phyloP scores from a whole-genome alignment of 805 yeast species.

The Saturnispora quitensis region DNA sequence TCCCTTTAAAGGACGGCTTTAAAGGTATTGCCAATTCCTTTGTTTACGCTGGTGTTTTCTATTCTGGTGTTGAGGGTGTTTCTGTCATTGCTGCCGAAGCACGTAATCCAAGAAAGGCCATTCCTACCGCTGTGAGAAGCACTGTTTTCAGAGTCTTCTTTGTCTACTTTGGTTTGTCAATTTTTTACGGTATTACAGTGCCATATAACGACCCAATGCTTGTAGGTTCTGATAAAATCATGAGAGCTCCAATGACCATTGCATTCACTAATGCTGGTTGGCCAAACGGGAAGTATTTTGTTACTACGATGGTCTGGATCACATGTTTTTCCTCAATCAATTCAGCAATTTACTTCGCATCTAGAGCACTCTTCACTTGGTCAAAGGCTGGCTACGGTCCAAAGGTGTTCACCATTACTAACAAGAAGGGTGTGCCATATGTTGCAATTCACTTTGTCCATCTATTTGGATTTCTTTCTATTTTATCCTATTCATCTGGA shows the following conservation, averaged over 20 bases:
- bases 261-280: conserved; percentile 45
- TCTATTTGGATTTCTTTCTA: conserved; percentile 44
- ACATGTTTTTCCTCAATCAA: conserved; percentile 65
- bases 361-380: conserved; percentile 57
- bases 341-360: conserved; percentile 59
- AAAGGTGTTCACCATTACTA: conserved; percentile 40
- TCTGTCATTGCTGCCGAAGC: conserved; percentile 54
- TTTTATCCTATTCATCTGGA: conserved; percentile 50
- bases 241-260: conserved; percentile 41
- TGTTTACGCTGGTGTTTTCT: conserved; percentile 19
- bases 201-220: conserved; percentile 46
- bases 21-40: conserved; percentile 22
- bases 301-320: conserved; percentile 53
- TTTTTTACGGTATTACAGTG: conserved; percentile 51
- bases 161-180: conserved; percentile 43
- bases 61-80: conserved; percentile 22
- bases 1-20: conserved; percentile 23
- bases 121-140: conserved; percentile 51
- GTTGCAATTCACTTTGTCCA: conserved; percentile 48
- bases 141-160: conserved; percentile 48
- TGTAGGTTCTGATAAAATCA: conserved; percentile 28
- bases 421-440: conserved; percentile 55
- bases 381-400: conserved; percentile 44
- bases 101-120: conserved; percentile 46
- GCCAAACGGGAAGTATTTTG: conserved; percentile 41